Evolutionary conservation across 108 stramenopile species (phyloP), one percentile per base, ranked within the genome.

Genomic region (Pseudonitzschia multistriata): DNA sequence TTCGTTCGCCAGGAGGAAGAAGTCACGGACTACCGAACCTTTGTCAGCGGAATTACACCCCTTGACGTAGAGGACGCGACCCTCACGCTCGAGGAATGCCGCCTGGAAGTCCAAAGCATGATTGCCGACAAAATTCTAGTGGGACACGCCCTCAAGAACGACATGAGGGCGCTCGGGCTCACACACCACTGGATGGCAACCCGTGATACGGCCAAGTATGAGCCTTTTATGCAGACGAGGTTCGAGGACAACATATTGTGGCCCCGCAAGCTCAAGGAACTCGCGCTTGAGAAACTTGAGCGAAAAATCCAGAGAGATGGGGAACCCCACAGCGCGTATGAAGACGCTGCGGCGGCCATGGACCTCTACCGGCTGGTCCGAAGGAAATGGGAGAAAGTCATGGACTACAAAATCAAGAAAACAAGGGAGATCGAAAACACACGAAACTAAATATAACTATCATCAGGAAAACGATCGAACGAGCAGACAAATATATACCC

Each of bases 111-210:
- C 0, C 33, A 62, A 28, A 33, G 65, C 0, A 40, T 76, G 24
- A 39, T 83, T 28, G 31, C 74, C 19, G 94, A 79, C 28, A 94
- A 88, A 31, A 74, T 98, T n/a, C 42, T 98, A 15, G 85, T 99
- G 10, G 98, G 98, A 2, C 98, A 99, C 71, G 95, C 82, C 8
- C 77, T 99, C 31, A 85, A 85, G 60, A 96, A 94, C 67, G 98
- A 99, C 62, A 67, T 99, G 42, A 57, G 74, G 30, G 97, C 77
- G 5, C 68, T 98, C 39, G 79, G 80, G 25, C 76, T 97, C 11
- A 61, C 65, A 27, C 97, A 97, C 82, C 98, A 97, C 6, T 86
- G 88, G 82, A 65, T 78, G 42, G 24, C 76, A 30, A 79, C 75
- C 27, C 83, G 97, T 1, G 98, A 99, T 62, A 97, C 97, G 3